Base-by-base conservation (phyloP, 1,284 basidiomycete species). In the Malassezia dermatis region DNA sequence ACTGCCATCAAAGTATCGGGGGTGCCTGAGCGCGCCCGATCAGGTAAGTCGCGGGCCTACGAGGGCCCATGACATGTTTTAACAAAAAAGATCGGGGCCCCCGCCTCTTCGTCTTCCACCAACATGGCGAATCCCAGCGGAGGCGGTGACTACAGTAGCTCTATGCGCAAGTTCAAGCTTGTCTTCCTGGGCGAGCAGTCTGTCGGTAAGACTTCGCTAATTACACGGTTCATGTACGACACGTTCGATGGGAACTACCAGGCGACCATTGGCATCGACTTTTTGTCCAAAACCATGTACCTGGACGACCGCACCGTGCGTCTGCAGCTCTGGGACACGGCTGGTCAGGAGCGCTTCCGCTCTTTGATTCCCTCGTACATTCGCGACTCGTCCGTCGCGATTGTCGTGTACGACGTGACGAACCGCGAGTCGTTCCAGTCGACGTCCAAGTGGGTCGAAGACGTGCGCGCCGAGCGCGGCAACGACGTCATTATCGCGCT, bases 241-340 rank as follows among this genome's bases (percentile, higher is more conserved):
- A 96, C 94, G 0, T 99, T 99, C 76, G 94, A 99, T 80, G 95
- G 94, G 77, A 98, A 93, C 43, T 99, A 99, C 76, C 94, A 99
- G 77, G 94, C 94, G 12, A 99, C 94, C 12, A 99, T 99, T 75
- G 94, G 94, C 61, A 98, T 96, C 77, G 94, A 99, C 79, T 98
- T 98, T 76, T 79, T 99, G 75, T 93, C 89, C 78, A 99, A 99
- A 81, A 98, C 94, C 0, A 94, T 99, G 89, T 99, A 99, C 77
- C 82, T 98, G 56, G 94, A 99, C 75, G 94, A 99, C 79, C 80
- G 94, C 67, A 99, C 94, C 2, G 93, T 99, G 45, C 82, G 94
- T 71, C 78, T 99, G 77, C 94, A 99, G 75, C 79, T 99, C 8
- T 99, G 69, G 69, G 94, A 99, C 77, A 99, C 94, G 56, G 93